Base-by-base conservation (phyloP, 805 yeast species). In the Starmerella potacharoeniae region DNA sequence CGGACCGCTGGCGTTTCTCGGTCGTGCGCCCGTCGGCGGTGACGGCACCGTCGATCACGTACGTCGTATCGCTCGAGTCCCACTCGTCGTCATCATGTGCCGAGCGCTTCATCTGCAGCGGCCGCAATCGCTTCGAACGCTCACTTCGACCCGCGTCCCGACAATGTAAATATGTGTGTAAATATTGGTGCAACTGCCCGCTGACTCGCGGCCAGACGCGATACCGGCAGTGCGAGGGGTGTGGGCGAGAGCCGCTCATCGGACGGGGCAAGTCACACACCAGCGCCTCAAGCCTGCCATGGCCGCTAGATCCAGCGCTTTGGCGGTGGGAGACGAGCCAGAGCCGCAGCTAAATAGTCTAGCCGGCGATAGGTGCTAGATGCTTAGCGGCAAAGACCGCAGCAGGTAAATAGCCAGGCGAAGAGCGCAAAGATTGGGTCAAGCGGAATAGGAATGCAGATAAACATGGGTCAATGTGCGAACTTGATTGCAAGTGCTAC, bases 391-490 rank as follows among this genome's bases (percentile, higher is more conserved):
- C 40, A 34, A 17, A 44, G 48, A 13, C 56, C 51, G 40, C 22
- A 49, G 47, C 56, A 49, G 16, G 41, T 37, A 55, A 55, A 53
- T 4, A 58, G 33, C 56, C 55, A 50, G 31, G 35, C 46, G 53
- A 58, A 58, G 29, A 56, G 49, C 13, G 46, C 44, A 43, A 53
- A 42, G 33, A 56, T 31, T 31, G 59, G 56, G 29, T 55, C 56
- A 22, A 57, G 51, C 6, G 61, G 61, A 39, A 58, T 58, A 4
- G 60, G 60, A 35, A 57, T 57, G 31, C 61, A 58, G 44, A 58
- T 53, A 31, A 58, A 56, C 61, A 58, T 58, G n/a, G 43, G 36
- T 11, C 4, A 8, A n/a, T 16, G 13, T 14, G 30, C 13, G 16
- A 16, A 4, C 11, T 22, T 22, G 8, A 8, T 13, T 8, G 9